phyloP scores from a whole-genome alignment of 2,329 filamentous ascomycete species.

The Huntiella abstrusa region DNA sequence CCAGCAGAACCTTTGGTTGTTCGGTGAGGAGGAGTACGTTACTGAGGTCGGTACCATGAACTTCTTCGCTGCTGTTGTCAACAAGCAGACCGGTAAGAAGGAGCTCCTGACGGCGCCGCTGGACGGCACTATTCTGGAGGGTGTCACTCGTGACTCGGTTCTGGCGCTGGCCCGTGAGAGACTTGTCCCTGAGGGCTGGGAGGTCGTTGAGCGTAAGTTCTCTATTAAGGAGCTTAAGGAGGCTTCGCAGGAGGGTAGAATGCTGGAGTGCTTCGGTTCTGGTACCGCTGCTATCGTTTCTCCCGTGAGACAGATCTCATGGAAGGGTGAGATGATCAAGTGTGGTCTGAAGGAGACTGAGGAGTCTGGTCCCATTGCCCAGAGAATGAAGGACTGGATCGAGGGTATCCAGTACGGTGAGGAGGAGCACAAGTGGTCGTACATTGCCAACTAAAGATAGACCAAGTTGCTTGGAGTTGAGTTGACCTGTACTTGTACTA shows the following conservation, averaged over 20 bases:
- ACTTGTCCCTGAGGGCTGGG: conserved; percentile 73
- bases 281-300: conserved; percentile 90
- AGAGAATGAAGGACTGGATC: conserved; percentile 90
- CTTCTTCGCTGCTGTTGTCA: conserved; percentile 71
- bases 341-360: conserved; percentile 65
- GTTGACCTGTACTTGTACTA: no score
- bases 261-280: conserved; percentile 84
- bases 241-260: conserved; percentile 62
- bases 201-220: conserved; percentile 72
- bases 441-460: conserved; percentile 21
- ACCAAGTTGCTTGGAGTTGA: background rate
- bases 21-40: conserved; percentile 84
- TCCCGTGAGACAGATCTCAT: conserved; percentile 75
- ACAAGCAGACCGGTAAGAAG: conserved; percentile 75
- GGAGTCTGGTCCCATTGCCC: conserved; percentile 74
- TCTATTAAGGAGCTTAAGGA: conserved; percentile 74
- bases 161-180: conserved; percentile 71
- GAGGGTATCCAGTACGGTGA: conserved; percentile 91
- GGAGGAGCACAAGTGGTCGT: conserved; percentile 82
- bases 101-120: conserved; percentile 89
- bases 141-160: conserved; percentile 83
- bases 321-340: conserved; percentile 62
- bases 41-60: conserved; percentile 99
- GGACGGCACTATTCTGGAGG: conserved; percentile 90
- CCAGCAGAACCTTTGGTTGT: conserved; percentile 97